Percentiles rank a stretch among this genome's conserved stretches.
Evolutionary conservation across 2,329 filamentous ascomycete species (phyloP).

Genomic region (Sclerotinia sclerotiorum): DNA sequence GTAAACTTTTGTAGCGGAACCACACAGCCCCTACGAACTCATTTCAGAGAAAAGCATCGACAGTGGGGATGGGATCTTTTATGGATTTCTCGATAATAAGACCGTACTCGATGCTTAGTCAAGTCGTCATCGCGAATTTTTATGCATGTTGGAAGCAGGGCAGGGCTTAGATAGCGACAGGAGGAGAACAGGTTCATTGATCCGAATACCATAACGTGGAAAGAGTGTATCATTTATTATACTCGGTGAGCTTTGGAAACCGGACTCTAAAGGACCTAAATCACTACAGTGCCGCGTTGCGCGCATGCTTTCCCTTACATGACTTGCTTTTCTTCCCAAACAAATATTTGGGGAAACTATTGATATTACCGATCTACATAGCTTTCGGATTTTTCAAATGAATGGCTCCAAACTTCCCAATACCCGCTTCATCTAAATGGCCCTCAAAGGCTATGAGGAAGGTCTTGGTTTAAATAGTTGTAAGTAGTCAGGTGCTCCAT

Average conservation of each 20-base stretch:
- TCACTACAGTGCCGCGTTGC: background rate
- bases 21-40: conserved; percentile 7
- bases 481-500: conserved; percentile 8
- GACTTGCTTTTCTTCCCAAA: background rate
- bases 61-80: conserved; percentile 11
- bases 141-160: conserved; percentile 15
- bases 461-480: background rate
- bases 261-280: background rate
- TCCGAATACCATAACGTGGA: background rate
- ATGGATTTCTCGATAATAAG: conserved; percentile 11
- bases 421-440: conserved; percentile 17
- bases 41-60: background rate
- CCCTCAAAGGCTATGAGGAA: background rate
- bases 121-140: conserved; percentile 16
- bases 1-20: background rate
- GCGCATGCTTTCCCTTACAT: background rate
- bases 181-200: background rate
- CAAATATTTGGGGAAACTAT: background rate
- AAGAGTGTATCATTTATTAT: background rate
- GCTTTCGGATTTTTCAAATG: conserved; percentile 13
- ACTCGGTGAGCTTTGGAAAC: background rate
- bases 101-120: conserved; percentile 6
- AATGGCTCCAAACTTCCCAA: conserved; percentile 4
- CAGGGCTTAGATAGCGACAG: background rate
- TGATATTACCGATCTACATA: conserved; percentile 19